These are phyloP conservation scores for Tylopilus sp. DNA, from an alignment of 768 basidiomycete species.

Conservation along the genomic window DNA sequence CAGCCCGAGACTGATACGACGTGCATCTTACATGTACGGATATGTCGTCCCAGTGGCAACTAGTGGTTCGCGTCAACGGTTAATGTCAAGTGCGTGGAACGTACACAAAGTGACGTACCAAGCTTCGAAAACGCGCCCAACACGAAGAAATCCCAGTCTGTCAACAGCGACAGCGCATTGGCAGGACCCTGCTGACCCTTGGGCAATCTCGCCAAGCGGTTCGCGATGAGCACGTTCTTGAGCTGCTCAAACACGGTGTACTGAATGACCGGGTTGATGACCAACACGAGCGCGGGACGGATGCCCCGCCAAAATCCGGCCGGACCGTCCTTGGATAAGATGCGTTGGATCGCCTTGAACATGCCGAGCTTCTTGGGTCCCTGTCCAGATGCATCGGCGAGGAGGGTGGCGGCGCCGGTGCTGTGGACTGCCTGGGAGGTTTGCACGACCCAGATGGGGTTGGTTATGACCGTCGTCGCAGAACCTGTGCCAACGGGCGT, in stretches of 20 bases:
- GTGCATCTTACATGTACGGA: constrained; percentile 60
- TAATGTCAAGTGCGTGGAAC: not conserved
- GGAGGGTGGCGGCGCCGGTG: constrained; percentile 34
- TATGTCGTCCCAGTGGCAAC: constrained; percentile 61
- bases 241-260: constrained; percentile 95
- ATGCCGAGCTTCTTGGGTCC: constrained; percentile 61
- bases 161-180: constrained; percentile 44
- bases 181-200: constrained; percentile 42
- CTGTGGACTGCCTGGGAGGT: constrained; percentile 79
- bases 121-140: constrained; percentile 95
- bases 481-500: constrained; percentile 52
- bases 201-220: constrained; percentile 52
- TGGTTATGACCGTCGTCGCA: constrained; percentile 83
- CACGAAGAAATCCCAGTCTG: constrained; percentile 89
- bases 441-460: constrained; percentile 97
- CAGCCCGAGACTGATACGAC: not conserved
- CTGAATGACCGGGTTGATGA: constrained; percentile 92
- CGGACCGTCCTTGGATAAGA: constrained; percentile 67
- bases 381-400: constrained; percentile 30
- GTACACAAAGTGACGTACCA: constrained; percentile 39
- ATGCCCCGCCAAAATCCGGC: constrained; percentile 92
- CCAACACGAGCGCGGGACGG: constrained; percentile 89
- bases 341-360: constrained; percentile 61
- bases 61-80: constrained; percentile 16
- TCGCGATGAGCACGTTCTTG: constrained; percentile 75